Evolutionary conservation across 768 basidiomycete species (phyloP), one percentile per base, ranked within the genome.

Genomic region (Pholiota conissans): DNA sequence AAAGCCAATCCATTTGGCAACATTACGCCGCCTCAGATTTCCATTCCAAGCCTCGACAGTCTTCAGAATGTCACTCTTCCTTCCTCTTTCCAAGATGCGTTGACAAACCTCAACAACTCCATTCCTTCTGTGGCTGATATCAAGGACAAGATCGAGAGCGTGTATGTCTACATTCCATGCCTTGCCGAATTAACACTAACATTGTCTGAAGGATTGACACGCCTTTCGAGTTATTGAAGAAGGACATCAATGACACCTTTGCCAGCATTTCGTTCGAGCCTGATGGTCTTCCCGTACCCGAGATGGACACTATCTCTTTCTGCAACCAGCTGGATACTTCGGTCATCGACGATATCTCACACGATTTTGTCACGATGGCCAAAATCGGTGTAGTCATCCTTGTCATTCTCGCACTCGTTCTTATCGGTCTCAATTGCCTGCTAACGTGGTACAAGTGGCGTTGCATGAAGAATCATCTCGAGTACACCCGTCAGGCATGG

Each of bases 401-500:
- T 62, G 79, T 92, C 53, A 69, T 86, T 40, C 71, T 89, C 34
- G 85, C 90, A n/a, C 69, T 93, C 35, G 64, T 93, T 54, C 81
- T 95, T 49, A 79, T 95, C 62, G 84, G 79, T 8, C 84, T 84
- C 32, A 84, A 94, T 71, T 89, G 85, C 61, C 69, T 86, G 3
- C 75, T 95, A 64, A 92, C 94, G 64, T 94, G 93, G 90, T 94
- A 87, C 79, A 90, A 89, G 66, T 97, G 93, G 90, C 79, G 82
- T 11, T 84, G 75, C 68, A 79, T 91, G 69, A 84, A 84, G 72
- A 64, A 62, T 3, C 86, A 91, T 64, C 74, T 94, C 57, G 79
- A 81, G 64, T 78, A 78, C 56, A 91, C 87, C 4, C 89, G 92
- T 42, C 81, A 87, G 61, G 90, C 89, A 3, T 93, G 92, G 90